These are phyloP conservation scores for Fusarium sp. DNA, from an alignment of 2,329 filamentous ascomycete species.

Conservation along the genomic window DNA sequence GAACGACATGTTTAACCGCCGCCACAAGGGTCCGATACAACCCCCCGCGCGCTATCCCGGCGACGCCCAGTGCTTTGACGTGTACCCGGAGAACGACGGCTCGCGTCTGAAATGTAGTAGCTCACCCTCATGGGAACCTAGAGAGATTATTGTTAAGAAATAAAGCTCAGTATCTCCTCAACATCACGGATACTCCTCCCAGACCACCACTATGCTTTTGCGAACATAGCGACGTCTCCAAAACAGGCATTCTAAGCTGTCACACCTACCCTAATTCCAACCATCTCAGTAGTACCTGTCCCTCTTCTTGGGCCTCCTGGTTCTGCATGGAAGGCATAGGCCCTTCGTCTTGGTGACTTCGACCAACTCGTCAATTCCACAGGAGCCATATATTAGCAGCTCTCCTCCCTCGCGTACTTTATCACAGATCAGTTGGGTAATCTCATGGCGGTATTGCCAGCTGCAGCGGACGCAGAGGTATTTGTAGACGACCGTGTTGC, in stretches of 20 bases:
- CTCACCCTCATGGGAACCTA: neutral
- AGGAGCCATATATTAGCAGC: neutral
- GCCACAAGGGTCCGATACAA: slow-evolving; percentile 76
- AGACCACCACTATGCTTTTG: neutral
- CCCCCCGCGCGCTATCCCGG: slow-evolving; percentile 79
- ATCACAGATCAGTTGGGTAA: neutral
- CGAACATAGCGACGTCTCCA: neutral
- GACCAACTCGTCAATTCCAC: neutral
- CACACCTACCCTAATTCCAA: neutral
- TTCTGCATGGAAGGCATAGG: neutral
- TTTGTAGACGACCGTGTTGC: neutral
- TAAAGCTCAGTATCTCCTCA: neutral
- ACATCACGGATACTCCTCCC: neutral
- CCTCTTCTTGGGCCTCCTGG: neutral
- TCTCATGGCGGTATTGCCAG: neutral
- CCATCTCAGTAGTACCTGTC: too few species aligned
- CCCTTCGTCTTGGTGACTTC: neutral
- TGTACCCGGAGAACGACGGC: slow-evolving; percentile 82
- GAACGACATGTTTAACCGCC: slow-evolving; percentile 76
- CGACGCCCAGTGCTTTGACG: slow-evolving; percentile 85
- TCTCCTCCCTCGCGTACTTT: neutral
- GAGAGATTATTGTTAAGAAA: neutral
- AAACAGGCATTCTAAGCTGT: neutral
- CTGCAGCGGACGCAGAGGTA: neutral
- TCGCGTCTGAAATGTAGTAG: slow-evolving; percentile 42